Evolutionary conservation across 1,284 basidiomycete genomes (phyloP).

Genomic region (Sporisorium iseilematis-ciliati): DNA sequence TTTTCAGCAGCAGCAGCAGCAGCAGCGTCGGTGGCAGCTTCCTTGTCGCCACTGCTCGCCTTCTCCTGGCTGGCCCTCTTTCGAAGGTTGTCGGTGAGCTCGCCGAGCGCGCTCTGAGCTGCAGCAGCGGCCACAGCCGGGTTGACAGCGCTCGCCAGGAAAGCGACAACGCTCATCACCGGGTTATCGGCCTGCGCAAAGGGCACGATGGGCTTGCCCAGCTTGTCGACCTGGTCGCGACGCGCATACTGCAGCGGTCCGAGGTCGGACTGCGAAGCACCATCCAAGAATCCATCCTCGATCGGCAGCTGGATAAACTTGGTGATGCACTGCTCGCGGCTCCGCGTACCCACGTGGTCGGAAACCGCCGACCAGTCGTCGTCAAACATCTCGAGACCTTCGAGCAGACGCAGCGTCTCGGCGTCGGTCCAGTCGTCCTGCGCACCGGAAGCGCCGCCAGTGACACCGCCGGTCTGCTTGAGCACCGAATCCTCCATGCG

Average conservation of each 20-base stretch:
- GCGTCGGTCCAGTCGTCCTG: slow-evolving; percentile 90
- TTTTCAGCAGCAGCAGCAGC: slow-evolving; percentile 19
- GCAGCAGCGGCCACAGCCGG: slow-evolving; percentile 93
- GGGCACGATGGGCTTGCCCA: slow-evolving; percentile 72
- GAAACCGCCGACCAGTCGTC: slow-evolving; percentile 95
- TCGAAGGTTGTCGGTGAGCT: slow-evolving; percentile 68
- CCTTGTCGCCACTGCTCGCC: slow-evolving; percentile 12
- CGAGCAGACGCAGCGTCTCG: slow-evolving; percentile 87
- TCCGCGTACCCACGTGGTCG: slow-evolving; percentile 89
- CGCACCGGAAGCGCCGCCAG: slow-evolving; percentile 72
- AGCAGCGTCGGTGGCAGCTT: too few relatives aligned
- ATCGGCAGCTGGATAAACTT: slow-evolving; percentile 97
- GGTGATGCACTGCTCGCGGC: slow-evolving; percentile 92
- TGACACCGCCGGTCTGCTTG: slow-evolving; percentile 71
- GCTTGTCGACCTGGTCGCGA: slow-evolving; percentile 54
- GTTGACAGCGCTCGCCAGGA: slow-evolving; percentile 90
- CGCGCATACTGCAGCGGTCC: slow-evolving; percentile 80
- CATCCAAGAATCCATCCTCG: slow-evolving; percentile 85
- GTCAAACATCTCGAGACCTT: slow-evolving; percentile 97
- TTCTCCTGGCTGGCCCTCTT: slow-evolving; percentile 44
- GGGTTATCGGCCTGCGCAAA: slow-evolving; percentile 97
- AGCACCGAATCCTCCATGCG: slow-evolving; percentile 76
- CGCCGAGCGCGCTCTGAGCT: slow-evolving; percentile 86
- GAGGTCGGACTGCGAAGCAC: slow-evolving; percentile 73
- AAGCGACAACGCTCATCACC: slow-evolving; percentile 97